These are phyloP conservation scores for Solanum tarapatanum DNA, from an alignment of 257 asterid species.

Conservation along the genomic window DNA sequence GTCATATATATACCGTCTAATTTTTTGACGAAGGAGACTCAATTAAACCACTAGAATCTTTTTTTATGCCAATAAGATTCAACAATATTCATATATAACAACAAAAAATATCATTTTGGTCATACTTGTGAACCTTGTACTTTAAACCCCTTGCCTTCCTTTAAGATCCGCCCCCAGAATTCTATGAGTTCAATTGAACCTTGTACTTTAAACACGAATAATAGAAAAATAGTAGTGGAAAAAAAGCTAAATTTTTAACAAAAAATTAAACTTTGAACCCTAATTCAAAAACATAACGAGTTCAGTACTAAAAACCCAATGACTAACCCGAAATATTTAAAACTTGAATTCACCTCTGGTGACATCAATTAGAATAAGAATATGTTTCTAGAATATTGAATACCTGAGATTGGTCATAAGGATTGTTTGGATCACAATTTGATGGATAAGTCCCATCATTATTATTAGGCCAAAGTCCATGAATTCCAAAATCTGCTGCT, in stretches of 20 bases:
- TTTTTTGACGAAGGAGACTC: neutral
- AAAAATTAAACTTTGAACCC: neutral
- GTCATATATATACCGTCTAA: neutral
- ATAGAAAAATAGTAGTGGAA: neutral
- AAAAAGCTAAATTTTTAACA: neutral
- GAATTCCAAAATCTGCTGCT: slow-evolving; percentile 57
- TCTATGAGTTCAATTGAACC: neutral
- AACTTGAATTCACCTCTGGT: rapidly evolving
- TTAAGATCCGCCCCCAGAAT: rapidly evolving
- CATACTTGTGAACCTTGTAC: neutral
- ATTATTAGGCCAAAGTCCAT: slow-evolving; percentile 76
- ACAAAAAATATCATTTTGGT: neutral
- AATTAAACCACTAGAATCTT: neutral
- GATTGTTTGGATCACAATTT: slow-evolving; percentile 46
- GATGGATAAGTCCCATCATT: slow-evolving; percentile 71
- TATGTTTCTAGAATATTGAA: neutral
- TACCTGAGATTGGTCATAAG: slow-evolving; percentile 58
- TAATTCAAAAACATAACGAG: neutral
- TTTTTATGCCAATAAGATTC: neutral
- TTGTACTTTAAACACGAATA: neutral
- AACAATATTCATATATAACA: neutral
- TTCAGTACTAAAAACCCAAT: neutral
- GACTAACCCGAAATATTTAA: rapidly evolving
- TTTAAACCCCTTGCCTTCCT: neutral
- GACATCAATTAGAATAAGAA: neutral